These are phyloP conservation scores for Cutaneotrichosporon sp. DNA, from an alignment of 1,284 basidiomycete species.

Conservation along the genomic window DNA sequence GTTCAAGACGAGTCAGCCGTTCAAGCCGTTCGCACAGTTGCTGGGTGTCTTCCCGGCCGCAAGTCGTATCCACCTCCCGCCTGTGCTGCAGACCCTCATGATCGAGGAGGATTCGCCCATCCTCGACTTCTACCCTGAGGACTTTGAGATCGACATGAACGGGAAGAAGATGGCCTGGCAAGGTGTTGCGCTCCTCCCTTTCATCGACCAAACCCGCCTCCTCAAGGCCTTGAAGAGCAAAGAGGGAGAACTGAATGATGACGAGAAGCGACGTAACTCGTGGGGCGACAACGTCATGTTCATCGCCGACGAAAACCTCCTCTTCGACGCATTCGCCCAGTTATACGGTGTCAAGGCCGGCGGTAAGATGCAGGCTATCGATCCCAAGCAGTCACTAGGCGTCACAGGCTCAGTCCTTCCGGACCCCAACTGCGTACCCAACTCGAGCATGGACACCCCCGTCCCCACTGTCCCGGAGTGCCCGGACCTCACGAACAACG, in stretches of 20 bases:
- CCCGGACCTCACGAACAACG: conserved; percentile 78
- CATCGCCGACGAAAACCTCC: conserved; percentile 73
- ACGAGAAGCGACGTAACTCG: conserved; percentile 75
- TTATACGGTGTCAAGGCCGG: conserved; percentile 80
- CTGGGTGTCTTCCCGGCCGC: conserved; percentile 98
- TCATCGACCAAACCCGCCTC: conserved; percentile 84
- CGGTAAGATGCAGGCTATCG: conserved; percentile 59
- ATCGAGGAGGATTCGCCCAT: conserved; percentile 80
- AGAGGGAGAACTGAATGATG: conserved; percentile 69
- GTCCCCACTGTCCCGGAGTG: conserved; percentile 50
- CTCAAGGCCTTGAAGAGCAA: conserved; percentile 73
- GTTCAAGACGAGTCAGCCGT: conserved; percentile 66
- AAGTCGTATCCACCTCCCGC: conserved; percentile 82
- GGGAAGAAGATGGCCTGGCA: conserved; percentile 99
- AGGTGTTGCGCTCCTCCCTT: conserved; percentile 91
- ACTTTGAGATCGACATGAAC: conserved; percentile 98
- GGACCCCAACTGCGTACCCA: conserved; percentile 85
- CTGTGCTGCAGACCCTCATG: conserved; percentile 85
- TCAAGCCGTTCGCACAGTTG: conserved; percentile 94
- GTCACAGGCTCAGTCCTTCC: conserved; percentile 74
- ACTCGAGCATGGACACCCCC: conserved; percentile 81
- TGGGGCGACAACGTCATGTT: conserved; percentile 84
- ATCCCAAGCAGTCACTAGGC: conserved; percentile 66
- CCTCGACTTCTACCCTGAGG: conserved; percentile 89
- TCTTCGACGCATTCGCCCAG: conserved; percentile 76